Evolutionary conservation across 2,329 filamentous ascomycete species (phyloP).

Genomic region (Colletotrichum simmondsii): DNA sequence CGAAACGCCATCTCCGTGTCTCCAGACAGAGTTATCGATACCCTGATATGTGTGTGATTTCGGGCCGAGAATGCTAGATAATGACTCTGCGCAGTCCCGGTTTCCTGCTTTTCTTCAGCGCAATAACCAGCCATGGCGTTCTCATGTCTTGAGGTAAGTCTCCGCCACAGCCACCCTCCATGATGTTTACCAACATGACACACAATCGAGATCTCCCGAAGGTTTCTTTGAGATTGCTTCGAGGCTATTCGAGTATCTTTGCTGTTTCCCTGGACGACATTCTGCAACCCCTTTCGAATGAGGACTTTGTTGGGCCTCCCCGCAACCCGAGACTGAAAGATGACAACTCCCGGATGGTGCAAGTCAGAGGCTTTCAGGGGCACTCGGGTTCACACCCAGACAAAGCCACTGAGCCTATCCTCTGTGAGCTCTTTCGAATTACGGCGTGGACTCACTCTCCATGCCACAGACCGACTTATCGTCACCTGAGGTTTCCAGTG

Average conservation of each 20-base stretch:
- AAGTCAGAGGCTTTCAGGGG: background rate
- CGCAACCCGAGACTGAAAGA: background rate
- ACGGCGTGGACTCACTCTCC: background rate
- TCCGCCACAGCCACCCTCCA: background rate
- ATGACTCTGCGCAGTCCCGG: constrained; percentile 24
- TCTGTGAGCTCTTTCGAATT: background rate
- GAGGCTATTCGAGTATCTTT: too few species aligned
- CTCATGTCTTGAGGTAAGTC: constrained; percentile 6
- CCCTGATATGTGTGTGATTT: background rate
- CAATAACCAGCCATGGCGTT: constrained; percentile 17
- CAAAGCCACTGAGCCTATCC: constrained; percentile 17
- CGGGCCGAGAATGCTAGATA: constrained; percentile 8
- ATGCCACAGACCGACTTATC: constrained; percentile 9
- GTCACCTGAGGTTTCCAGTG: background rate
- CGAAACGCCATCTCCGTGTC: background rate
- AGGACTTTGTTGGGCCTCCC: background rate
- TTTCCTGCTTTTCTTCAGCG: constrained; percentile 18
- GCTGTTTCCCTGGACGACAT: background rate
- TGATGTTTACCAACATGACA: background rate
- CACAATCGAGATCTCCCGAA: background rate
- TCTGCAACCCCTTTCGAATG: background rate
- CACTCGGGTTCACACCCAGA: constrained; percentile 12
- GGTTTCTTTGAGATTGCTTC: background rate
- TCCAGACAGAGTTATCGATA: background rate
- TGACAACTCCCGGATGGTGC: background rate